Conservation (phyloP, 1,284 basidiomycete genomes). For the Melampsora americana region DNA sequence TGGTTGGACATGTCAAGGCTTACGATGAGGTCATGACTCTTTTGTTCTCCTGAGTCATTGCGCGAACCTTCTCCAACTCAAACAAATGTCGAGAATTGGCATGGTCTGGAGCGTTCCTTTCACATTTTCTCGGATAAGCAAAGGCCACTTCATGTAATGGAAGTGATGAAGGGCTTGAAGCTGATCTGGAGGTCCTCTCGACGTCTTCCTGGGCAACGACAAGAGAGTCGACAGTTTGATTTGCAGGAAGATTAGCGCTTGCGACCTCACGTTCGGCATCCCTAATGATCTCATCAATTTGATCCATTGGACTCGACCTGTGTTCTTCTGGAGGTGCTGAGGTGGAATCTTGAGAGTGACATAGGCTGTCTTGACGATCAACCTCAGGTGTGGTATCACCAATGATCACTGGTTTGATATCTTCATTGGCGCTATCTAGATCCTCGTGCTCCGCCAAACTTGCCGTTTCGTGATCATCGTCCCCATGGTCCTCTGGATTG, state of each 20-base stretch:
- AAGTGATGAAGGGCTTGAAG: background rate
- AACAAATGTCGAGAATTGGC: constrained; percentile 26
- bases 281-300: background rate
- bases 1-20: background rate
- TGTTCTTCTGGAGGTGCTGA: too few relatives aligned
- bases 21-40: constrained; percentile 33
- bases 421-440: too few relatives aligned
- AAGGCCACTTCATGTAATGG: constrained; percentile 17
- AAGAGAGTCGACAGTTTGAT: background rate
- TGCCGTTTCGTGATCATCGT: too few relatives aligned
- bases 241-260: background rate
- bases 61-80: constrained; percentile 40
- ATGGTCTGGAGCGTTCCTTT: background rate
- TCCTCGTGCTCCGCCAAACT: too few relatives aligned
- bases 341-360: too few relatives aligned
- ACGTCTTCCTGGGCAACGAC: background rate
- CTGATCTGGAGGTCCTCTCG: background rate
- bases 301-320: too few relatives aligned
- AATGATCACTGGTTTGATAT: too few relatives aligned
- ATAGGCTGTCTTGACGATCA: too few relatives aligned
- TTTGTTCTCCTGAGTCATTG: constrained; percentile 15
- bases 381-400: too few relatives aligned
- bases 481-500: too few relatives aligned
- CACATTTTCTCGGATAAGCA: constrained; percentile 19
- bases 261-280: background rate